These are phyloP conservation scores for Tarenaya hassleriana DNA, from an alignment of 345 rosid genomes.

Conservation along the genomic window DNA sequence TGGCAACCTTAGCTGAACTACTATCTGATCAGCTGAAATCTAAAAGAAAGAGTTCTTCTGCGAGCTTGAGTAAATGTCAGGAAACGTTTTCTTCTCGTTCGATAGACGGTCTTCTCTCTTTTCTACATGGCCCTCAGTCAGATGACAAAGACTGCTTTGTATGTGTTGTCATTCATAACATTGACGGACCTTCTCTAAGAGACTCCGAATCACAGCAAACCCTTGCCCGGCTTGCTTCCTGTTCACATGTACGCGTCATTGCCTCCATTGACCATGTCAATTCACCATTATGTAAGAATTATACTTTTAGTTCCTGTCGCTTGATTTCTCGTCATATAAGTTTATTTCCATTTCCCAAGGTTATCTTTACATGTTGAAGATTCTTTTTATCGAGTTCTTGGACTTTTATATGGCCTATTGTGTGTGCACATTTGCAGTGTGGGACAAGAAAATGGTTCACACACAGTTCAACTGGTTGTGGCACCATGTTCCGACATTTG, in stretches of 20 bases:
- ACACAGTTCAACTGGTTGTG: slow-evolving; percentile 85
- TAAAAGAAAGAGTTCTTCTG: slow-evolving; percentile 31
- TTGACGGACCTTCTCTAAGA: slow-evolving; percentile 80
- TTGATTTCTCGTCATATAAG: slow-evolving; percentile 2
- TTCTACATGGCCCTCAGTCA: slow-evolving; percentile 40
- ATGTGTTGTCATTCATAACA: slow-evolving; percentile 70
- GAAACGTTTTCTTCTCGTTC: slow-evolving; percentile 59
- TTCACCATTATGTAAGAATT: slow-evolving; percentile 65
- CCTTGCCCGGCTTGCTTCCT: slow-evolving; percentile 76
- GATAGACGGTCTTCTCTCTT: slow-evolving; percentile 61
- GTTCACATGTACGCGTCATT: slow-evolving; percentile 59
- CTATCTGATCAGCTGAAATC: slow-evolving; percentile 55
- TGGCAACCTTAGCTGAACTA: slow-evolving; percentile 56
- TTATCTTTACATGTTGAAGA: background rate
- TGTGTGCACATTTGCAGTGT: slow-evolving; percentile 46
- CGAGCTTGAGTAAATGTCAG: slow-evolving; percentile 36
- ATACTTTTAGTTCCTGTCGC: background rate
- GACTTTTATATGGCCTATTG: background rate
- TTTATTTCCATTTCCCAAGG: too few species aligned
- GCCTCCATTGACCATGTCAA: slow-evolving; percentile 93
- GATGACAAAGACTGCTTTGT: slow-evolving; percentile 52
- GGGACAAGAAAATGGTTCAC: slow-evolving; percentile 99
- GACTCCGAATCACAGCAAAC: slow-evolving; percentile 73
- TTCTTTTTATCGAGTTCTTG: background rate
- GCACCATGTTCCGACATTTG: slow-evolving; percentile 83